Base-by-base conservation (phyloP, 805 yeast genomes). In the Priceomyces castillae region DNA sequence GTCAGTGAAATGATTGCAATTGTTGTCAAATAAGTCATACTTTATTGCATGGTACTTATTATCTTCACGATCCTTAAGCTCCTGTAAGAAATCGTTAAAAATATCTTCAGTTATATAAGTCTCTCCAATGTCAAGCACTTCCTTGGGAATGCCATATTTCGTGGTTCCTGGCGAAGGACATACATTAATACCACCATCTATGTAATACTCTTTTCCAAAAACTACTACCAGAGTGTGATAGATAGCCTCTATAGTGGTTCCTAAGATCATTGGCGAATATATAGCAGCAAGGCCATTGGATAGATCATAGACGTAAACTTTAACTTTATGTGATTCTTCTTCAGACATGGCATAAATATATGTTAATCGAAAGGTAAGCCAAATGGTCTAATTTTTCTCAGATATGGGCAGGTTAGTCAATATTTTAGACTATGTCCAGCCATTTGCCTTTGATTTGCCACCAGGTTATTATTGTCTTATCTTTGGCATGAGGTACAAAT, bases 1-100 rank as follows among this genome's bases (percentile, higher is more conserved):
- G 50, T 81, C 75, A 15, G 84, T 71, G 61, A 83, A 82, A 60
- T 84, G 83, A 61, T 82, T 82, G 60, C 89, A 82, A 54, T 82
- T 82, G 59, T 82, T 82, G 41, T 73, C 71, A 46, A 82, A 80
- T 45, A 82, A 58, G 49, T 80, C 79, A 61, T 82, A 82, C 30
- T 61, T 65, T 7, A 64, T 66, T 7, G 80, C 74, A 12, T 67
- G 57, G 51, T 71, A 81, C 45, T 71, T 76, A 38, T 43, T 43
- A n/a, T 59, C 62, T 9, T 67, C 67, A 43, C 65, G 67, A 37
- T 53, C 49, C 25, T 61, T 57, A 22, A 81, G 58, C 36, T 81
- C 84, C 2, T 65, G 67, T 22, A 82, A 49, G 53, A 71, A 82
- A 39, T 80, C 86, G 30, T 65, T 61, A 15, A 80, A 65, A 2